These are phyloP conservation scores for Melianthus villosus DNA, from an alignment of 441 rosid genomes.

Conservation along the genomic window DNA sequence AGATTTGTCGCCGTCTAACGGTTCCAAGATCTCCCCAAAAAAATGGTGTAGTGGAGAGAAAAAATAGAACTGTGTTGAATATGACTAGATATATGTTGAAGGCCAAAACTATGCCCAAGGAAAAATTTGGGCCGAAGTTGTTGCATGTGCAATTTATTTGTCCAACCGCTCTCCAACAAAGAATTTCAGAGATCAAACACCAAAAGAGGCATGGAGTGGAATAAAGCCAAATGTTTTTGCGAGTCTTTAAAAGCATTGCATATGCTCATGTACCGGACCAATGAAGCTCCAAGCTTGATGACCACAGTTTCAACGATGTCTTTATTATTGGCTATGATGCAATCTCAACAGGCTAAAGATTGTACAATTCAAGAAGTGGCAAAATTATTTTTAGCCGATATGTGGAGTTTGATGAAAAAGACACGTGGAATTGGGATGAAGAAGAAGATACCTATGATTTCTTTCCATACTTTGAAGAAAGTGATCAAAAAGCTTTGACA, in stretches of 20 bases:
- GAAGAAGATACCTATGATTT: too few species aligned
- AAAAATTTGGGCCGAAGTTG: conserved; percentile 3
- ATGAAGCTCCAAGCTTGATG: conserved; percentile 3
- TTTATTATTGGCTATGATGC: not conserved
- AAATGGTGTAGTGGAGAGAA: conserved; percentile 6
- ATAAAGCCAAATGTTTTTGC: not conserved
- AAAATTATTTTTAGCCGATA: too few species aligned
- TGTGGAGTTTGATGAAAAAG: too few species aligned
- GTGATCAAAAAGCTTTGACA: too few species aligned
- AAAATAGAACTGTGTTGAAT: conserved; percentile 3
- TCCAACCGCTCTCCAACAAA: not conserved
- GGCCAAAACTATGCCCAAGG: not conserved
- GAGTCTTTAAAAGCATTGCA: conserved; percentile 4
- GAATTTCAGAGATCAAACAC: not conserved
- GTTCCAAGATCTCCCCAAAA: conserved; percentile 2
- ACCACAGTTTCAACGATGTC: not conserved
- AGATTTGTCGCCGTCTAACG: not conserved
- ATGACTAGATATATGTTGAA: not conserved
- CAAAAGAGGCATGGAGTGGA: conserved; percentile 2
- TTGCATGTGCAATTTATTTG: not conserved
- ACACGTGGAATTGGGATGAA: too few species aligned
- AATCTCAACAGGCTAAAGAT: not conserved
- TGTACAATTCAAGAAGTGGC: too few species aligned
- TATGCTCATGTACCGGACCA: conserved; percentile 1
- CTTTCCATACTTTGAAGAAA: too few species aligned